phyloP scores from a whole-genome alignment of 1,284 basidiomycete genomes.

The Mycena sp. region DNA sequence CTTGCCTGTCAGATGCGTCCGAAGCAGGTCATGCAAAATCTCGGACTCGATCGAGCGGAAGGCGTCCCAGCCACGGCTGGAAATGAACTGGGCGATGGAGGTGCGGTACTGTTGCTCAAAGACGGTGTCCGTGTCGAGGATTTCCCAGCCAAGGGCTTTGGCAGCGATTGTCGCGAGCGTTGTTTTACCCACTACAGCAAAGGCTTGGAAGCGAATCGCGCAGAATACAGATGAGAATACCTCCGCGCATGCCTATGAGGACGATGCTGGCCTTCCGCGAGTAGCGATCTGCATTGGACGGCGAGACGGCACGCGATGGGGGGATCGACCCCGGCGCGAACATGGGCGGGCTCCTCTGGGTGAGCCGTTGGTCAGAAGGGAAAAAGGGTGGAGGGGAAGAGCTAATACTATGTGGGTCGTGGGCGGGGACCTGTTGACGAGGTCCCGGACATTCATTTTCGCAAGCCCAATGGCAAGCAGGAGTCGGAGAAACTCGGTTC shows the following conservation, averaged over 20 bases:
- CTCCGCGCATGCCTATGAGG: conserved; percentile 39
- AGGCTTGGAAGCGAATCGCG: not conserved
- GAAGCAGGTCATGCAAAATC: conserved; percentile 33
- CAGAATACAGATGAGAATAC: not conserved
- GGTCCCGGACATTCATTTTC: conserved; percentile 22
- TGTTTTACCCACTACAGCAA: conserved; percentile 37
- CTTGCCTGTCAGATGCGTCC: conserved; percentile 31
- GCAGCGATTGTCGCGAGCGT: conserved; percentile 35
- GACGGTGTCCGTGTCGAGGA: conserved; percentile 38
- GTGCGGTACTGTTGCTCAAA: conserved; percentile 33
- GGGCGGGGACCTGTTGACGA: conserved; percentile 8
- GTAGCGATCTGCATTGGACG: conserved; percentile 26
- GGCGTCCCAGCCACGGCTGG: conserved; percentile 32
- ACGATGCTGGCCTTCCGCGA: conserved; percentile 38
- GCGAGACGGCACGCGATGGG: conserved; percentile 34
- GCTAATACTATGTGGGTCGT: not conserved
- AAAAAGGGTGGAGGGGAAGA: not conserved
- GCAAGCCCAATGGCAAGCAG: too few species aligned
- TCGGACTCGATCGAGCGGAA: conserved; percentile 36
- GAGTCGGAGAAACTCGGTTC: conserved; percentile 1
- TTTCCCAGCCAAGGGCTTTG: conserved; percentile 38
- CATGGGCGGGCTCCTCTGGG: conserved; percentile 15
- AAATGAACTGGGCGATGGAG: conserved; percentile 33
- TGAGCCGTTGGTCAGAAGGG: not conserved
- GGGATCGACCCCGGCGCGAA: conserved; percentile 24